Evolutionary conservation across 2,329 filamentous ascomycete genomes (phyloP).

Genomic region (Diaporthe citrichinensis): DNA sequence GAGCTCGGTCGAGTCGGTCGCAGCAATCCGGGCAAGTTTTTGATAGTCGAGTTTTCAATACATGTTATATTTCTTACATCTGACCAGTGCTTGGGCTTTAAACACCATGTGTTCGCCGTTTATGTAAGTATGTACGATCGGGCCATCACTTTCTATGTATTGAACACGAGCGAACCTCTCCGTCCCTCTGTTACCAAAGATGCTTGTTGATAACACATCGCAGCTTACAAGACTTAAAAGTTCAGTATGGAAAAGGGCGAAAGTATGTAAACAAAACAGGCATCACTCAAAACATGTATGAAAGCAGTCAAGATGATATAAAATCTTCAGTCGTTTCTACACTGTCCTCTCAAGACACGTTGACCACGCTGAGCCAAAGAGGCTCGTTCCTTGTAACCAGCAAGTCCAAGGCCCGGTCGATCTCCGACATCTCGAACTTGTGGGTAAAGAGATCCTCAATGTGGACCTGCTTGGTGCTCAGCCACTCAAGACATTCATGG

Average conservation of each 20-base stretch:
- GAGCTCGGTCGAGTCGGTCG: not conserved
- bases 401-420: not conserved
- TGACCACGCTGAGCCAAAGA: not conserved
- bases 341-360: not conserved
- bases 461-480: not conserved
- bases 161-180: too few species aligned
- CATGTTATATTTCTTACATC: not conserved
- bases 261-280: not conserved
- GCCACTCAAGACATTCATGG: not conserved
- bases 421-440: not conserved
- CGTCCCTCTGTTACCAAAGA: not conserved
- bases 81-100: not conserved
- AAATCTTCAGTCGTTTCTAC: not conserved
- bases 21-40: not conserved
- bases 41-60: not conserved
- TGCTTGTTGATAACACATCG: not conserved
- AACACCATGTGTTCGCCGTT: too few species aligned
- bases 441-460: not conserved
- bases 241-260: not conserved
- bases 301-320: not conserved
- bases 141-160: too few species aligned
- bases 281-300: not conserved
- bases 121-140: too few species aligned
- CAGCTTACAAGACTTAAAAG: not conserved
- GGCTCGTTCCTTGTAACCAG: not conserved